Base-by-base conservation (phyloP, 768 basidiomycete genomes). In the Trametes maxima region DNA sequence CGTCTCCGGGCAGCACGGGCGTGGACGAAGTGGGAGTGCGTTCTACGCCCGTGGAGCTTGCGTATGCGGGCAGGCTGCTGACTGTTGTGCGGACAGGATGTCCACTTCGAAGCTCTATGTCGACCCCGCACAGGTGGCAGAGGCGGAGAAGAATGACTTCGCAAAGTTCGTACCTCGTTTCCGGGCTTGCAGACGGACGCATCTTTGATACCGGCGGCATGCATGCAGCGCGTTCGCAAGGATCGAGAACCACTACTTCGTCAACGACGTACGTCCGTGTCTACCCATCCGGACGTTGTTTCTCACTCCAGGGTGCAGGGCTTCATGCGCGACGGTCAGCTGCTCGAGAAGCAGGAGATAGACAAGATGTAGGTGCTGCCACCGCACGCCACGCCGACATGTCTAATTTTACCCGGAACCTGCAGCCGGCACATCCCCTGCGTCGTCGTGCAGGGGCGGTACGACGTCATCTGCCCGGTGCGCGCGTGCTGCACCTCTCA, bases 1-100 rank as follows among this genome's bases (percentile, higher is more conserved):
- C 80, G 89, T 36, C 66, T 89, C 35, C 76, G 59, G 7, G 94
- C 93, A 12, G 93, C 93, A 3, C 90, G 83, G 68, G 91, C 92
- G 2, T 95, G 94, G 93, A 78, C 88, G 19, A 90, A 88, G 71
- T 96, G 92, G 91, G 94, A 95, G 92, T 92, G 67, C 70, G 92
- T 81, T n/a, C 28, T 8, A 2, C 36, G 24, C 50, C 36, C 22
- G 21, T 43, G 48, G 36, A 42, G 21, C 21, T 21, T 14, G 11
- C 6, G 14, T 14, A 46, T 42, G n/a, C 40, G 5, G 59, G 43
- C 21, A 17, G 45, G 45, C 11, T 33, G 36, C 48, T 50, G 2
- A 44, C 57, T 6, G 13, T 37, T 10, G 4, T 14, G 22, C 14
- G 4, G 19, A 44, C 59, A 95, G 92, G 74, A 94, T 95, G 92